Conservation (phyloP, 108 stramenopile species). For the Skeletonema grethae region DNA sequence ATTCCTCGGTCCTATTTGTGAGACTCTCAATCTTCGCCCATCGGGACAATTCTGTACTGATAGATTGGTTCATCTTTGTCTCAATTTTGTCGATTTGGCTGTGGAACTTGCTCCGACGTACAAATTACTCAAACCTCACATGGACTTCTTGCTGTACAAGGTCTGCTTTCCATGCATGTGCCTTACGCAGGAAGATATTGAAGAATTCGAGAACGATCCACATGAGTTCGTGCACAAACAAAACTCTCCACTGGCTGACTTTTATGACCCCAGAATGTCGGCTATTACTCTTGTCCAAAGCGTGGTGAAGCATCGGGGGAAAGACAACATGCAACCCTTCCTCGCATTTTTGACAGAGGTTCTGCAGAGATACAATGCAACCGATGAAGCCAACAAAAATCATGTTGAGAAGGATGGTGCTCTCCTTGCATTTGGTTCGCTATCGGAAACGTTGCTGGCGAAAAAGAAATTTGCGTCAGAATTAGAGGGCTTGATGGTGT, state of each 20-base stretch:
- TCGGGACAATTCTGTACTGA: slow-evolving; percentile 93
- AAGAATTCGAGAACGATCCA: slow-evolving; percentile 94
- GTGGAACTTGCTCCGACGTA: slow-evolving; percentile 94
- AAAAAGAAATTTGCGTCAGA: slow-evolving; percentile 84
- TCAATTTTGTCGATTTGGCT: slow-evolving; percentile 89
- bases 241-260: slow-evolving; percentile 94
- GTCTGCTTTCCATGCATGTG: slow-evolving; percentile 96
- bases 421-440: slow-evolving; percentile 85
- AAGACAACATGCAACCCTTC: slow-evolving; percentile 89
- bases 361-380: slow-evolving; percentile 74
- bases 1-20: slow-evolving; percentile 86
- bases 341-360: slow-evolving; percentile 82
- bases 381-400: slow-evolving; percentile 74
- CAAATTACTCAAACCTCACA: slow-evolving; percentile 96
- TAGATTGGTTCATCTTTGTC: slow-evolving; percentile 92
- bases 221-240: slow-evolving; percentile 95
- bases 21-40: slow-evolving; percentile 88
- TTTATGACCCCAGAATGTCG: slow-evolving; percentile 91
- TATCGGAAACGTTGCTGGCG: slow-evolving; percentile 73
- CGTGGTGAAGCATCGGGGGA: slow-evolving; percentile 90
- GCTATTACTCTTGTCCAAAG: slow-evolving; percentile 93
- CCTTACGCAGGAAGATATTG: slow-evolving; percentile 84
- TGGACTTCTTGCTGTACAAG: slow-evolving; percentile 96
- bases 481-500: slow-evolving; percentile 85
- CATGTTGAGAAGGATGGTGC: slow-evolving; percentile 94